Evolutionary conservation across 1,139 yeast genomes (phyloP).

Genomic region (Hemisphaericaspora xylanilytica): DNA sequence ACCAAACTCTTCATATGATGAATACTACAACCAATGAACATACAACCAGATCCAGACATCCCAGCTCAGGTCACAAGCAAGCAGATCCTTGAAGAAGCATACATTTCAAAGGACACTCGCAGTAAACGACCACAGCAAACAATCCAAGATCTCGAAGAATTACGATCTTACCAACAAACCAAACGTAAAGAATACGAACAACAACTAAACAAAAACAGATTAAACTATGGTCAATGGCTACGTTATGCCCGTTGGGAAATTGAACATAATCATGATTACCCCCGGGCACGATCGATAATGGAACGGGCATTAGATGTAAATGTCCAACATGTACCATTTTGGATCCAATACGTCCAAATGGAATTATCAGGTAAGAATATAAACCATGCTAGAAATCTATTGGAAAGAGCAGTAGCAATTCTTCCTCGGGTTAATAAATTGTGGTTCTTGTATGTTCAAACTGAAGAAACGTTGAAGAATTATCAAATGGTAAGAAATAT

Average conservation of each 20-base stretch:
- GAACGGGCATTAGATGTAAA: conserved; percentile 86
- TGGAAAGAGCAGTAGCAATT: conserved; percentile 73
- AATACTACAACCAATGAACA: conserved; percentile 1
- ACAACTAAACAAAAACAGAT: conserved; percentile 76
- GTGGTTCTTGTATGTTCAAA: conserved; percentile 79
- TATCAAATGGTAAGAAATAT: conserved; percentile 59
- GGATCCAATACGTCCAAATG: conserved; percentile 80
- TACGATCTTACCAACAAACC: conserved; percentile 68
- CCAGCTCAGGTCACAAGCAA: conserved; percentile 34
- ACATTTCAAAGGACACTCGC: conserved; percentile 23
- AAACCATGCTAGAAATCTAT: conserved; percentile 83
- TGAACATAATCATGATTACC: conserved; percentile 68
- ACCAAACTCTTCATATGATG: too few relatives aligned
- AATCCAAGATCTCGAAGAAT: conserved; percentile 77
- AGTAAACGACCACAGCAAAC: conserved; percentile 42
- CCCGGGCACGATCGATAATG: conserved; percentile 76
- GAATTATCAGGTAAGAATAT: conserved; percentile 72
- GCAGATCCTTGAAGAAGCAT: conserved; percentile 39
- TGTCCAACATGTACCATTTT: conserved; percentile 70
- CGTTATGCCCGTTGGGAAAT: conserved; percentile 88
- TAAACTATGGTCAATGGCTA: conserved; percentile 86
- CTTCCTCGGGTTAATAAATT: conserved; percentile 80
- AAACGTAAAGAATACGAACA: conserved; percentile 83
- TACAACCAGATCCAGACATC: not conserved
- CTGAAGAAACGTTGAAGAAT: conserved; percentile 78